A percentile compares a stretch with the other conserved stretches of the same genome.
Conservation (phyloP, 1,284 basidiomycete genomes). For the Ganoderma multipileum region DNA sequence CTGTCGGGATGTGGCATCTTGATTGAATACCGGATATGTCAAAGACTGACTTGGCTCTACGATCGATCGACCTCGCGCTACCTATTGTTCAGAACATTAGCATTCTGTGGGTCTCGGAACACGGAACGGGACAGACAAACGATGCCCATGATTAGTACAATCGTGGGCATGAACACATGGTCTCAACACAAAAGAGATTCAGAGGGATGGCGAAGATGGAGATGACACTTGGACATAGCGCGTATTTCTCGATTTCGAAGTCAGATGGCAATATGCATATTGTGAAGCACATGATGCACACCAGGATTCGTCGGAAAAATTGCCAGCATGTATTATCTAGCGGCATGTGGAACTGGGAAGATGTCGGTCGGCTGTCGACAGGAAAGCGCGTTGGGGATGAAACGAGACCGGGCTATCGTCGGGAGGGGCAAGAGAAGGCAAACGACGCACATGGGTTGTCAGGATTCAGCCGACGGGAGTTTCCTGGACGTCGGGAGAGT, state of each 20-base stretch:
- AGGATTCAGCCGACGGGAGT: too few species aligned
- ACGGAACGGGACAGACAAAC: background rate
- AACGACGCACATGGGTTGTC: background rate
- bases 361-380: background rate
- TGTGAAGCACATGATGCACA: background rate
- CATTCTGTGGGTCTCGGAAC: background rate
- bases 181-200: background rate
- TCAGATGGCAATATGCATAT: background rate
- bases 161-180: background rate
- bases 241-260: background rate
- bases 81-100: background rate
- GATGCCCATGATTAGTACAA: background rate
- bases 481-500: background rate
- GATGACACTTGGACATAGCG: background rate
- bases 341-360: background rate
- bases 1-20: constrained; percentile 4
- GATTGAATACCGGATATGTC: constrained; percentile 7
- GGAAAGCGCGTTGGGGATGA: background rate
- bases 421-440: background rate
- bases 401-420: background rate
- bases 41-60: background rate
- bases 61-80: background rate
- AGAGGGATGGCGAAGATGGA: background rate
- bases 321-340: background rate
- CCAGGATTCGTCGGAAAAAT: background rate